Evolutionary conservation across 2,329 filamentous ascomycete genomes (phyloP), one percentile per base, ranked within the genome.

Genomic region (Cytospora paraplurivora): DNA sequence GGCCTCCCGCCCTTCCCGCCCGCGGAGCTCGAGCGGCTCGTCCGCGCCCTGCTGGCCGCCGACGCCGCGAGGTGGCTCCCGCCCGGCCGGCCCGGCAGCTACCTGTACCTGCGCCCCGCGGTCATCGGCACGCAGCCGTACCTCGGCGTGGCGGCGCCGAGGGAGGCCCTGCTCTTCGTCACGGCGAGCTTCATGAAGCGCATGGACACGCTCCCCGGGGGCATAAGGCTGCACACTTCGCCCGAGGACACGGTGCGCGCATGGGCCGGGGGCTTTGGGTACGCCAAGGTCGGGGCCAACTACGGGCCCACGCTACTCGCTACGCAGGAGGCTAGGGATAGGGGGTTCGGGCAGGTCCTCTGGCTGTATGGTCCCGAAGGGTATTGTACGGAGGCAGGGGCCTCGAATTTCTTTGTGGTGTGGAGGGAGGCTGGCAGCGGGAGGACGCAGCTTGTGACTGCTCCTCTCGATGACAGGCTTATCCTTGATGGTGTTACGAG

Each of bases 201-300:
- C 63, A 74, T 88, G 73, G 83, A 86, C 69, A 68, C 76, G 13
- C 78, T 80, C 6, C 68, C 73, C 0, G 83, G 82, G 38, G 86
- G 86, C 68, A 83, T 96, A 81, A 88, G 85, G 70, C 85, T 96
- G 53, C 85, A 94, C 72, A 94, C 93, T 0, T 91, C 86, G 53
- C 85, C 86, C 62, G 87, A 93, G 68, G 91, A 96, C 75, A 91
- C 89, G 81, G 88, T 96, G 63, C 89, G 93, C 68, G 93, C 93
- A 13, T 97, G 93, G 93, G 92, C 92, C 21, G 93, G 93, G 66
- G 93, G 94, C 11, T 96, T 96, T 75, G 93, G 93, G 0, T 93
- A 90, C 73, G 92, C 93, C 66, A 97, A 97, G 78, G 85, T 97
- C 38, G 93, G 93, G 61, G 93, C 93, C 66, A 97, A 97, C 81